Percentiles rank a stretch among this genome's conserved stretches.
These are phyloP conservation scores for Suhomyces xylopsoci DNA, from an alignment of 805 yeast species.

Conservation along the genomic window DNA sequence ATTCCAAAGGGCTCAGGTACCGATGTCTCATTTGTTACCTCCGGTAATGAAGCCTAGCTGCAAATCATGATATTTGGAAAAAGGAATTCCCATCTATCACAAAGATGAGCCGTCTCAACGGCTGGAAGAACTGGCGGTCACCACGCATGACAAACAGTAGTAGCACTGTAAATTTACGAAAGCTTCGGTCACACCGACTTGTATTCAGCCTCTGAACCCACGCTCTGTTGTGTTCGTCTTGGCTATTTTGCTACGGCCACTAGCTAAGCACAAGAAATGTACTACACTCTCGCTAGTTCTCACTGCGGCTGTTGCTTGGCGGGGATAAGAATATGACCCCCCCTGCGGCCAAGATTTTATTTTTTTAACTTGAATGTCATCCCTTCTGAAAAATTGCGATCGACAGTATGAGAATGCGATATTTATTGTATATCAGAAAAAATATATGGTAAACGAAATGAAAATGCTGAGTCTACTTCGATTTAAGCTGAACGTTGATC, in stretches of 20 bases:
- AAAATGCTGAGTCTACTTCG: background rate
- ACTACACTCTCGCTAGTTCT: background rate
- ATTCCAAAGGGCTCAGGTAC: background rate
- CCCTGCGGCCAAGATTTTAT: background rate
- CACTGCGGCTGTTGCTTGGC: background rate
- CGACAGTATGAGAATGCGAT: background rate
- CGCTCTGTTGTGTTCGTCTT: background rate
- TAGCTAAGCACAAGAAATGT: background rate
- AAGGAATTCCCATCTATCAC: background rate
- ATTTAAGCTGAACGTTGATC: background rate
- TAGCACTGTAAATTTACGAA: background rate
- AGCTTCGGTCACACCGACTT: background rate
- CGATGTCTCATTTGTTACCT: background rate
- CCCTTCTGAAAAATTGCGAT: background rate
- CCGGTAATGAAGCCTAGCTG: background rate
- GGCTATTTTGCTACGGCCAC: background rate
- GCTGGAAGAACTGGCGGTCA: background rate
- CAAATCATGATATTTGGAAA: background rate
- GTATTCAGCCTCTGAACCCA: background rate
- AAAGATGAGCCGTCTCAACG: background rate
- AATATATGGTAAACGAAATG: background rate
- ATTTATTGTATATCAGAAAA: background rate
- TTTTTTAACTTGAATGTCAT: background rate
- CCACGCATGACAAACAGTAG: background rate
- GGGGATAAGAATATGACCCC: background rate